Percentiles rank a stretch among this genome's conserved stretches.
phyloP scores from a whole-genome alignment of 2,329 filamentous ascomycete species.

The Neonectria hederae region DNA sequence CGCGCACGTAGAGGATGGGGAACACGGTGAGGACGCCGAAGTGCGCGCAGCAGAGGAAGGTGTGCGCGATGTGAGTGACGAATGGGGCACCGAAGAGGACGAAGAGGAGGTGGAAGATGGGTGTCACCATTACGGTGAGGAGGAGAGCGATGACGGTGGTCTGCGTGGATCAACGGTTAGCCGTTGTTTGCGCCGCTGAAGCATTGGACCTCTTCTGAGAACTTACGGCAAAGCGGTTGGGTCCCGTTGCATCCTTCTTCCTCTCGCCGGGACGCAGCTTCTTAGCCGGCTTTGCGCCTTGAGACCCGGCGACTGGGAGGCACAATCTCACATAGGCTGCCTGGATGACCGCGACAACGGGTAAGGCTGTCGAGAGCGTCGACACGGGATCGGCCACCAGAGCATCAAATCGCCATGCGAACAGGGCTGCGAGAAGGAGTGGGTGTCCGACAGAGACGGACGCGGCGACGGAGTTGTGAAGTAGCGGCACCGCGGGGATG shows the following conservation, averaged over 20 bases:
- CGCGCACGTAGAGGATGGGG: conserved; percentile 86
- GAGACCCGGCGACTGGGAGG: conserved; percentile 67
- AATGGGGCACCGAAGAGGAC: conserved; percentile 93
- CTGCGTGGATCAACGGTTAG: conserved; percentile 45
- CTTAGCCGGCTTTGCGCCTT: conserved; percentile 51
- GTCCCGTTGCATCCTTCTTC: conserved; percentile 60
- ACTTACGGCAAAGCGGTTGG: conserved; percentile 59
- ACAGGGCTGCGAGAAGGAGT: conserved; percentile 70
- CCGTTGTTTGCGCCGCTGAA: conserved; percentile 10
- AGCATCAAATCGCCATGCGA: conserved; percentile 69
- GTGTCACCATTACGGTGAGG: conserved; percentile 76
- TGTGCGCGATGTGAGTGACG: conserved; percentile 81
- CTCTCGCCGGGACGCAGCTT: conserved; percentile 64
- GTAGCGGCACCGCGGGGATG: conserved; percentile 51
- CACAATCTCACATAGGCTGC: conserved; percentile 69
- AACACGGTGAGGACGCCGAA: conserved; percentile 81
- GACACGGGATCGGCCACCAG: conserved; percentile 76
- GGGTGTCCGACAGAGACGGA: conserved; percentile 75
- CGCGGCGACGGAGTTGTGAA: conserved; percentile 51
- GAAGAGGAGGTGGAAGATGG: conserved; percentile 69
- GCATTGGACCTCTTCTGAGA: conserved; percentile 8
- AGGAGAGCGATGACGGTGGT: conserved; percentile 57
- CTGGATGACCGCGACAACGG: conserved; percentile 72
- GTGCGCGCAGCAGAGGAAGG: conserved; percentile 82
- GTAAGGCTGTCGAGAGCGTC: conserved; percentile 68